phyloP scores from a whole-genome alignment of 2,329 filamentous ascomycete species.

The Epicoccum nigrum region DNA sequence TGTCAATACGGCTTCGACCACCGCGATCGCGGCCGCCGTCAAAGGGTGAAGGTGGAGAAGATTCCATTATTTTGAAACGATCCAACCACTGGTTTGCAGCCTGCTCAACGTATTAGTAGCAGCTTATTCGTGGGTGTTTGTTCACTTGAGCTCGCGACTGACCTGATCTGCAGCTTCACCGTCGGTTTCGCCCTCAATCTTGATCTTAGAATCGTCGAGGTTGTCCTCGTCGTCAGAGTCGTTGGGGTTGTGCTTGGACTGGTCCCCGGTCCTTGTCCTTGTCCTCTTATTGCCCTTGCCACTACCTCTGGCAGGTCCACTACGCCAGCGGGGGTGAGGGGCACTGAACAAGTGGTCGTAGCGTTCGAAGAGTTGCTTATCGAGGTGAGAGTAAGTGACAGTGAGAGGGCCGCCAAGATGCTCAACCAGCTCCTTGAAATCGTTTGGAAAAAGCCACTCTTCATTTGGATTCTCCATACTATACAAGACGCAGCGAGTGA shows the following conservation, averaged over 20 bases:
- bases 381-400: conserved; percentile 25
- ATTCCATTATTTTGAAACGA: too few relatives aligned
- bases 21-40: conserved; percentile 1
- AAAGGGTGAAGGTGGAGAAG: too few relatives aligned
- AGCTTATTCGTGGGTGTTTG: too few relatives aligned
- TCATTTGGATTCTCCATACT: conserved; percentile 27
- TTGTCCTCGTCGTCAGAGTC: too few relatives aligned
- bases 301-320: too few relatives aligned
- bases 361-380: conserved; percentile 26
- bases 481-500: conserved; percentile 35
- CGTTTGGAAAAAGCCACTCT: conserved; percentile 32
- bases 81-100: too few relatives aligned
- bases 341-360: conserved; percentile 12
- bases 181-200: too few relatives aligned
- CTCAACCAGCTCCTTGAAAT: conserved; percentile 28
- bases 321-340: not conserved
- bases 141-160: too few relatives aligned
- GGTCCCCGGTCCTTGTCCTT: not conserved
- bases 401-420: conserved; percentile 23
- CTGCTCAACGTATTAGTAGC: too few relatives aligned
- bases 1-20: too few relatives aligned
- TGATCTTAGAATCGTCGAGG: too few relatives aligned
- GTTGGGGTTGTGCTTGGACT: not conserved
- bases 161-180: too few relatives aligned
- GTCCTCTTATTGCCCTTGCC: conserved; percentile 8